Evolutionary conservation across 495 filamentous ascomycete species (phyloP), one percentile per base, ranked within the genome.

Genomic region (Hypoxylon perforatum): DNA sequence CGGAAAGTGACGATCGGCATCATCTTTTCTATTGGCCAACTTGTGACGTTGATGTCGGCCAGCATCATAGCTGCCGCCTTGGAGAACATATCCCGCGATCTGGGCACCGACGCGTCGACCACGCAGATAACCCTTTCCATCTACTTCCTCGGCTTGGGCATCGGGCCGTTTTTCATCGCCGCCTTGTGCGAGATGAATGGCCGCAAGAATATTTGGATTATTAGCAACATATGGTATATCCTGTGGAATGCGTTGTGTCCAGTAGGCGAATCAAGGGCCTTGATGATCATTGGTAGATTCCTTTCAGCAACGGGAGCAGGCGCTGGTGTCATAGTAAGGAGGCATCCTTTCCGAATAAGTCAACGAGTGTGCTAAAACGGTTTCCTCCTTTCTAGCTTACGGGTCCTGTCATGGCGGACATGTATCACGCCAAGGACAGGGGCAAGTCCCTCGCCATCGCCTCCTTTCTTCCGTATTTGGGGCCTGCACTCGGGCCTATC

Each of bases 1-100:
- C 77, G 80, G 55, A 90, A 91, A 75, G 87, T 87, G 84, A 75
- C 78, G 1, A 84, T 84, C 4, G 85, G 82, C 0, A 57, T 86
- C 11, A 75, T 84, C n/a, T 78, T 87, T 19, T 87, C 75, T 0
- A 21, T 71, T 10, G 53, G 50, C 23, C 42, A 56, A 23, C 63
- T 80, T 14, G 64, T 78, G 14, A 65, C 78, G 1, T 41, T 71
- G 12, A 70, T 80, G 54, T 62, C 72, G 11, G 63, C 72, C 3
- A 64, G 71, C 41, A 77, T 80, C 51, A 64, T 79, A 12, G 80
- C 82, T 1, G 73, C 80, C 2, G 76, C 76, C 4, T 69, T 82
- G 1, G 19, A 57, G 5, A 55, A 63, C 28, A 80, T 83, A 36
- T 67, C 69, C 2, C 15, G 4, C n/a, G 80, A 83, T 19, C 70